Percentiles rank a stretch among this genome's conserved stretches.
phyloP scores from a whole-genome alignment of 1,284 basidiomycete genomes.

The Apiotrichum montevideense region DNA sequence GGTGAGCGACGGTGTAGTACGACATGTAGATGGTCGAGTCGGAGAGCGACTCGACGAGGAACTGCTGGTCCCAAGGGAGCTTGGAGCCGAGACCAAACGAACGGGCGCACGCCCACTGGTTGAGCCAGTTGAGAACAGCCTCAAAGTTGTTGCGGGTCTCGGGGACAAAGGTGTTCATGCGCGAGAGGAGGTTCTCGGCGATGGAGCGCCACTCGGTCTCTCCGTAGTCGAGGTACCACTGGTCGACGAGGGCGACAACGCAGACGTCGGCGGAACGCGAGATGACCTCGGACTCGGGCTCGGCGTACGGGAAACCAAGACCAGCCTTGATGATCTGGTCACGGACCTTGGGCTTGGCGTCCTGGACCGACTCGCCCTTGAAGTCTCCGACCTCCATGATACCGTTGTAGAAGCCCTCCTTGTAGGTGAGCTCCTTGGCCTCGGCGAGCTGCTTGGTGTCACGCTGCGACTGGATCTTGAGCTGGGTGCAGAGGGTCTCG shows the following conservation, averaged over 20 bases:
- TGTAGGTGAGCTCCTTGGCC: slow-evolving; percentile 97
- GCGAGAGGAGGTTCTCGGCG: slow-evolving; percentile 72
- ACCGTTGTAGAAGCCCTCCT: slow-evolving; percentile 95
- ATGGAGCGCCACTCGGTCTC: slow-evolving; percentile 80
- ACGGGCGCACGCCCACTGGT: slow-evolving; percentile 97
- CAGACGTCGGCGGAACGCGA: slow-evolving; percentile 91
- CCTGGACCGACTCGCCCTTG: slow-evolving; percentile 78
- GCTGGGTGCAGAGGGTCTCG: slow-evolving; percentile 73
- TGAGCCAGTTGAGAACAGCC: slow-evolving; percentile 87
- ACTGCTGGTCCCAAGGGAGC: slow-evolving; percentile 94
- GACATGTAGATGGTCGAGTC: slow-evolving; percentile 99
- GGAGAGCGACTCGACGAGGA: slow-evolving; percentile 92
- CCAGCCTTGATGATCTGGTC: slow-evolving; percentile 73
- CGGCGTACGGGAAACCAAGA: slow-evolving; percentile 84
- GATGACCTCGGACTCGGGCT: slow-evolving; percentile 89
- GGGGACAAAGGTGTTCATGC: slow-evolving; percentile 81
- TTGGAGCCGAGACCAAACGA: slow-evolving; percentile 95
- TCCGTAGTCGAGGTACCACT: slow-evolving; percentile 99
- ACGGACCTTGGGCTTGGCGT: slow-evolving; percentile 85
- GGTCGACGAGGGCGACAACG: slow-evolving; percentile 95
- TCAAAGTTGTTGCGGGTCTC: slow-evolving; percentile 93
- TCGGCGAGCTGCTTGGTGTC: slow-evolving; percentile 88
- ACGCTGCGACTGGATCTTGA: slow-evolving; percentile 95
- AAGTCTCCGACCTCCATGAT: slow-evolving; percentile 84
- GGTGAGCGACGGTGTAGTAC: slow-evolving; percentile 91